Conservation (phyloP, 2,329 filamentous ascomycete species). For the Phialophora chinensis region DNA sequence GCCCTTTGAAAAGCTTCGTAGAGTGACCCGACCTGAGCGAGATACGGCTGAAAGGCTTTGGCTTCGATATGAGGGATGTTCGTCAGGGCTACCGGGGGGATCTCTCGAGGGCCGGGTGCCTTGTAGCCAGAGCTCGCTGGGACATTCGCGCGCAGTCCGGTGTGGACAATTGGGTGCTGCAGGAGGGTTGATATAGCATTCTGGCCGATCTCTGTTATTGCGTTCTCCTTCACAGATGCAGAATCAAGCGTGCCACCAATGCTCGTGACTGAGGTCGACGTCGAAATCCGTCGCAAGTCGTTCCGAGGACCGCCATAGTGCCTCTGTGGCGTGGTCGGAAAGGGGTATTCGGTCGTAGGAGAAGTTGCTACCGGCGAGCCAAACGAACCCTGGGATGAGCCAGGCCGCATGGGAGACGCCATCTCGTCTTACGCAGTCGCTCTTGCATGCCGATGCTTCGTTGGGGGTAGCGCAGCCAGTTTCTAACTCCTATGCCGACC, state of each 20-base stretch:
- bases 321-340: constrained; percentile 32
- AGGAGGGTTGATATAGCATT: constrained; percentile 97
- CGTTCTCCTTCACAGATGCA: constrained; percentile 56
- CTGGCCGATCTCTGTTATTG: constrained; percentile 75
- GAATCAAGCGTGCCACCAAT: constrained; percentile 83
- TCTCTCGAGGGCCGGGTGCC: constrained; percentile 83
- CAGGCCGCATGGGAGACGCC: constrained; percentile 30
- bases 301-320: constrained; percentile 24
- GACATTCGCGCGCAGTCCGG: constrained; percentile 78
- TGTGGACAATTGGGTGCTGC: constrained; percentile 86
- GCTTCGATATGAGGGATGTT: constrained; percentile 83
- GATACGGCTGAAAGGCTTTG: constrained; percentile 80
- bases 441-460: not conserved
- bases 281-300: constrained; percentile 72
- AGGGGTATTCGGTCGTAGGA: constrained; percentile 34
- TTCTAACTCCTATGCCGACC: not conserved
- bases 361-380: constrained; percentile 29
- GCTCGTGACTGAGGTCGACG: constrained; percentile 84
- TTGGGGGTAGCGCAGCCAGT: not conserved
- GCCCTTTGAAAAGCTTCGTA: constrained; percentile 88
- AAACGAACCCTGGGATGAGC: constrained; percentile 23
- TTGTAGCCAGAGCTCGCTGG: constrained; percentile 74
- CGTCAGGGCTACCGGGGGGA: constrained; percentile 88
- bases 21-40: constrained; percentile 81
- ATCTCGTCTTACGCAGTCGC: constrained; percentile 25